Base-by-base conservation (phyloP, 2,329 filamentous ascomycete genomes). In the Cylindrodendrum hubeiense region DNA sequence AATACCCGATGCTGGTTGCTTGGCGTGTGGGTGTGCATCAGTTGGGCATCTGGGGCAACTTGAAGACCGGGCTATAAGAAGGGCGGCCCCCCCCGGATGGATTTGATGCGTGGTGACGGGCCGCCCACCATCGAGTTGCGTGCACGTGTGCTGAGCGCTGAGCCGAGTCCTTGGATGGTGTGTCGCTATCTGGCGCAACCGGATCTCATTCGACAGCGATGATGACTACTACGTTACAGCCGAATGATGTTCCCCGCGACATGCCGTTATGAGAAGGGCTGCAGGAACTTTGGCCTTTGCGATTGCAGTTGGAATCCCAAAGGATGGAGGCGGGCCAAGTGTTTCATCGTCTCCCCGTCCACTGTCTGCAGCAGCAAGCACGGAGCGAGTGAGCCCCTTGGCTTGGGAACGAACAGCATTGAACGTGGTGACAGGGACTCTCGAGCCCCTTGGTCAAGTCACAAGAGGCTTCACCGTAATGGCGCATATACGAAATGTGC, bases 21-120 rank as follows among this genome's bases (percentile, higher is more conserved):
- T 58, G 55, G 55, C 46, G 55, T 33, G 44, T 34, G 44, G 33
- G 46, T 50, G 28, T 50, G n/a, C 17, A 26, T 34, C 5, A 6
- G 52, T 46, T 55, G 52, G 52, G 52, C 22, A 41, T 7, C n/a
- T 50, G 4, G 47, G 28, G 7, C 28, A 15, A 33, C 47, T 19
- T 50, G 22, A 37, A 50, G 55, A 17, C 33, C 6, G 9, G 24
- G 19, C 17, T 58, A 58, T 58, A 58, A 58, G 46, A 58, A 51
- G 55, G n/a, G 44, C n/a, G 17, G 22, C 33, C 30, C 46, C 33
- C 55, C 55, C 22, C 52, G 39, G 41, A 22, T n/a, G 37, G 21
- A 22, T 39, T 39, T 15, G n/a, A 33, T 55, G 52, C 13, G 13
- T n/a, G 39, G 52, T 26, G 54, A 37, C 22, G 54, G 54, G 54